Percentiles rank a stretch among this genome's conserved stretches.
phyloP scores from a whole-genome alignment of 2,329 filamentous ascomycete species.

The Penicillium corylophilum region DNA sequence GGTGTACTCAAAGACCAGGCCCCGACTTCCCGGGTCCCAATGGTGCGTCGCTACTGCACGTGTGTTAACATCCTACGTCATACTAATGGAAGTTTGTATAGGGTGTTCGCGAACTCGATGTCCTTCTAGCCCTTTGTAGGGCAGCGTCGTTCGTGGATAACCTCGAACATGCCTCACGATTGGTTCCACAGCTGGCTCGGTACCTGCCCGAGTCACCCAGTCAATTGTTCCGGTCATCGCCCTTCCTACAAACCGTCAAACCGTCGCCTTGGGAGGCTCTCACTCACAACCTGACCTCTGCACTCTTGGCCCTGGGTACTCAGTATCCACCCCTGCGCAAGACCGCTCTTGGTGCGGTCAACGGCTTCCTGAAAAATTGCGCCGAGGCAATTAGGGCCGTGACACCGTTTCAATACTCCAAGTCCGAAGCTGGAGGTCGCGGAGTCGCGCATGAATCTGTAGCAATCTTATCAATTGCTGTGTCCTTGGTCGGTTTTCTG shows the following conservation, averaged over 20 bases:
- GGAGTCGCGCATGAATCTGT: slow-evolving; percentile 58
- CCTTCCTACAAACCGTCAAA: slow-evolving; percentile 77
- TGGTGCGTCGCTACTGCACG: slow-evolving; percentile 29
- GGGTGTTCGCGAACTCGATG: slow-evolving; percentile 88
- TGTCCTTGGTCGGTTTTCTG: slow-evolving; percentile 88
- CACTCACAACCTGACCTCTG: slow-evolving; percentile 73
- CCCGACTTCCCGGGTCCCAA: slow-evolving; percentile 40
- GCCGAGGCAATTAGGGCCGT: slow-evolving; percentile 58
- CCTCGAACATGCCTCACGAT: slow-evolving; percentile 69
- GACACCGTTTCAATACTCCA: slow-evolving; percentile 57
- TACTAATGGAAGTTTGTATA: slow-evolving; percentile 39
- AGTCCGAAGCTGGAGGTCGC: slow-evolving; percentile 49
- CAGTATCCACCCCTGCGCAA: slow-evolving; percentile 69
- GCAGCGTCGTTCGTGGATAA: slow-evolving; percentile 74
- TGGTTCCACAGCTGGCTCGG: slow-evolving; percentile 74
- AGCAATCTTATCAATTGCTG: slow-evolving; percentile 70
- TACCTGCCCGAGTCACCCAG: slow-evolving; percentile 83
- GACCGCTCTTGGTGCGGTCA: slow-evolving; percentile 64
- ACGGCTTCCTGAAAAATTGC: slow-evolving; percentile 72
- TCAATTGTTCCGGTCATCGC: slow-evolving; percentile 75
- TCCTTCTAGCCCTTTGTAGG: slow-evolving; percentile 86
- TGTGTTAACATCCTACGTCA: neutral
- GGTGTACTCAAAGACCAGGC: slow-evolving; percentile 37
- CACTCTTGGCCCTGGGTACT: slow-evolving; percentile 76
- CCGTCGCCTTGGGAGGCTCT: slow-evolving; percentile 87